These are phyloP conservation scores for Xerocomus potaroensis DNA, from an alignment of 768 basidiomycete genomes.

Conservation along the genomic window DNA sequence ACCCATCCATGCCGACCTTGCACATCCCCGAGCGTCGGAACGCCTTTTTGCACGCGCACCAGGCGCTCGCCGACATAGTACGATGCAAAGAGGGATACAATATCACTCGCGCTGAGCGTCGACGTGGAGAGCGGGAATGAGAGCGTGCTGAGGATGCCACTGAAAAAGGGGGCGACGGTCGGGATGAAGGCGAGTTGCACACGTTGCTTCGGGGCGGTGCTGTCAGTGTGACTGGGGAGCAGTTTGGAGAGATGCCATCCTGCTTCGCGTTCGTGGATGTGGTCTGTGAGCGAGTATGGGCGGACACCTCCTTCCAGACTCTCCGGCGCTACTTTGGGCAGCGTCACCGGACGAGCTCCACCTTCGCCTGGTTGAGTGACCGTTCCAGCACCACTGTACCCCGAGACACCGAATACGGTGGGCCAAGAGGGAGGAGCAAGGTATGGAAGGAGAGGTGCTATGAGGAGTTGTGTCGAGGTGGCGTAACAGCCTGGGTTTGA, in stretches of 20 bases:
- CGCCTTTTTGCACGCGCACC: slow-evolving; percentile 60
- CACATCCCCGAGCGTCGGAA: slow-evolving; percentile 71
- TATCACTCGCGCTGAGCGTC: slow-evolving; percentile 64
- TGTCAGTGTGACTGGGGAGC: slow-evolving; percentile 23
- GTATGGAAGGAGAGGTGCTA: slow-evolving; percentile 82
- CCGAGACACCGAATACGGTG: slow-evolving; percentile 89
- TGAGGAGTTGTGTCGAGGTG: slow-evolving; percentile 85
- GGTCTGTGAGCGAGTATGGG: slow-evolving; percentile 91
- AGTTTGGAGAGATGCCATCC: slow-evolving; percentile 74
- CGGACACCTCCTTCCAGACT: slow-evolving; percentile 71
- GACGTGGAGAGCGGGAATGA: slow-evolving; percentile 69
- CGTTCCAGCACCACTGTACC: slow-evolving; percentile 95
- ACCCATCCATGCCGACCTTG: slow-evolving; percentile 84
- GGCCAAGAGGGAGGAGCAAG: slow-evolving; percentile 58
- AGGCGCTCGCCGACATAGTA: slow-evolving; percentile 75
- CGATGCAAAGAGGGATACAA: slow-evolving; percentile 69
- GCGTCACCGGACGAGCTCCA: slow-evolving; percentile 60
- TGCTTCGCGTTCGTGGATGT: slow-evolving; percentile 98
- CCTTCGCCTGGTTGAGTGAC: slow-evolving; percentile 59
- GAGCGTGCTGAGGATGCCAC: slow-evolving; percentile 86
- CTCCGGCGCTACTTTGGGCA: slow-evolving; percentile 79
- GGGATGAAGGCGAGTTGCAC: slow-evolving; percentile 83
- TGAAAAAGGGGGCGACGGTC: slow-evolving; percentile 89
- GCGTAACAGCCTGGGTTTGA: slow-evolving; percentile 99
- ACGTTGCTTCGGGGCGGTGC: slow-evolving; percentile 6